phyloP scores from a whole-genome alignment of 495 filamentous ascomycete genomes.

The Penicillium samsonianum region DNA sequence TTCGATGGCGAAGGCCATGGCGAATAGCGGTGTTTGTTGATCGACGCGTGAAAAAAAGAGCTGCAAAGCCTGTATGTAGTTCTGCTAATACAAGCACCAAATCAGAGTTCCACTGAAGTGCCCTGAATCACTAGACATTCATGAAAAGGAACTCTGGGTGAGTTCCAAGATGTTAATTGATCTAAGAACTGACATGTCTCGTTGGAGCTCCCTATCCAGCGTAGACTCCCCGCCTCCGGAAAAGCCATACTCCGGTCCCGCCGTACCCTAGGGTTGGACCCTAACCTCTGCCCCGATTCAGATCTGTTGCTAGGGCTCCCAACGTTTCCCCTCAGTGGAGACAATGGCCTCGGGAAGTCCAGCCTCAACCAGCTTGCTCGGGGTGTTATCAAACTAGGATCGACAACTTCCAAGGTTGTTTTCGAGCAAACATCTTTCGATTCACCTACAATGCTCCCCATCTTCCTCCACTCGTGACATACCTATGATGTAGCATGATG shows the following conservation, averaged over 20 bases:
- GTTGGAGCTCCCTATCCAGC: slow-evolving; percentile 6
- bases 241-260: slow-evolving; percentile 26
- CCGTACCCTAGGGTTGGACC: slow-evolving; percentile 39
- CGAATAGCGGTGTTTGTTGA: slow-evolving; percentile 9
- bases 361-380: slow-evolving; percentile 5
- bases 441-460: neutral
- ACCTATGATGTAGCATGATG: slow-evolving; percentile 46
- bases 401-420: slow-evolving; percentile 9
- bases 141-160: neutral
- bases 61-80: neutral
- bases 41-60: slow-evolving; percentile 9
- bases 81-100: neutral
- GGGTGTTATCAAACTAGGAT: slow-evolving; percentile 1
- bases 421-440: neutral
- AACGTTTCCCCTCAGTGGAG: slow-evolving; percentile 11
- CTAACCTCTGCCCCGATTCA: slow-evolving; percentile 21
- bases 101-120: neutral
- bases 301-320: slow-evolving; percentile 27
- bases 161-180: neutral
- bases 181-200: neutral
- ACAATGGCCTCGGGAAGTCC: slow-evolving; percentile 31
- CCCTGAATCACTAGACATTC: neutral
- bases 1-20: slow-evolving; percentile 53
- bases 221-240: slow-evolving; percentile 36
- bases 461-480: slow-evolving; percentile 32